phyloP scores from a whole-genome alignment of 306 rosid species.

The Cicer cuneatum region DNA sequence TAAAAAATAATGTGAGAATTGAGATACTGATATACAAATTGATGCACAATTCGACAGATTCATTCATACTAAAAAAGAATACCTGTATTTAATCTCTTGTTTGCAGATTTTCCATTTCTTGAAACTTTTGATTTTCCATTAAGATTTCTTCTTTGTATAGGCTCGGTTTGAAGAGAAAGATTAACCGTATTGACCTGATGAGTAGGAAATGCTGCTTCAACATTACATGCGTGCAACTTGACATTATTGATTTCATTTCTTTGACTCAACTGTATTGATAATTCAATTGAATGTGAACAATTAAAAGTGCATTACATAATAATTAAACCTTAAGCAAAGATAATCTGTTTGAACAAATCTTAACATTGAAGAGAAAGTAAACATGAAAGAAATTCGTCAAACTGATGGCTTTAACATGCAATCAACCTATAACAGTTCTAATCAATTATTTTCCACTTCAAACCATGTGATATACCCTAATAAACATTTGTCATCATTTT shows the following conservation, averaged over 20 bases:
- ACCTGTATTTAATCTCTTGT: conserved; percentile 49
- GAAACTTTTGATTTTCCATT: conserved; percentile 52
- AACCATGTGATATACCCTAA: not conserved
- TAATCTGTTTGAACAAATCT: no score
- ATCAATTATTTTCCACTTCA: not conserved
- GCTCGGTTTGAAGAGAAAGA: conserved; percentile 45
- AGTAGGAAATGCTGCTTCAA: conserved; percentile 37
- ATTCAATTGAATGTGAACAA: conserved; percentile 23
- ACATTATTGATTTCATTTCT: conserved; percentile 40
- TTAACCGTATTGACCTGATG: conserved; percentile 35
- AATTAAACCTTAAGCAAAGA: not conserved
- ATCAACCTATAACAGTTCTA: not conserved
- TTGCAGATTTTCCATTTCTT: conserved; percentile 55
- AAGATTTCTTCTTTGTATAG: conserved; percentile 43
- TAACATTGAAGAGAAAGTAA: no score
- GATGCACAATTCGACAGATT: conserved; percentile 20
- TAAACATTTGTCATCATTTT: no score
- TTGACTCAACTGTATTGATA: conserved; percentile 58
- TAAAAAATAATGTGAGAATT: conserved; percentile 20
- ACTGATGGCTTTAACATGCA: not conserved
- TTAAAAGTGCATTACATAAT: conserved; percentile 14
- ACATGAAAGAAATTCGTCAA: no score
- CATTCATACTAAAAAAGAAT: conserved; percentile 19
- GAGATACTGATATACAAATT: conserved; percentile 10
- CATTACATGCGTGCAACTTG: conserved; percentile 42